A percentile compares a stretch with the other conserved stretches of the same genome.
Evolutionary conservation across 805 yeast genomes (phyloP).

Genomic region (Millerozyma miso): DNA sequence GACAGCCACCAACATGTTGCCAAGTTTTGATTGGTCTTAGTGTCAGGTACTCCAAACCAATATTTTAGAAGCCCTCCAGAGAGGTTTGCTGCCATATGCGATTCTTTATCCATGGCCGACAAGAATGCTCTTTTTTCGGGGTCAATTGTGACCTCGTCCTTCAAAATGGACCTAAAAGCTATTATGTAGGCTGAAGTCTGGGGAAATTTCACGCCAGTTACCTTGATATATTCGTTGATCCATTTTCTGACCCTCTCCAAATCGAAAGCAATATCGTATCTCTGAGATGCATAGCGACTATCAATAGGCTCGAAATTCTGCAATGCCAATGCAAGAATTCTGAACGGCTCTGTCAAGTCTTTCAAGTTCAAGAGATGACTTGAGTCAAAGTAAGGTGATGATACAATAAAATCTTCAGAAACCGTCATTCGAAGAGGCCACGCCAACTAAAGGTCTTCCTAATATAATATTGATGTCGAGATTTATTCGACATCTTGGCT

Average conservation of each 20-base stretch:
- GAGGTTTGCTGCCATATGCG: conserved; percentile 32
- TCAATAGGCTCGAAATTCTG: conserved; percentile 17
- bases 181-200: conserved; percentile 23
- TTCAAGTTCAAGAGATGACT: conserved; percentile 23
- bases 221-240: conserved; percentile 11
- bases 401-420: conserved; percentile 10
- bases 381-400: conserved; percentile 28
- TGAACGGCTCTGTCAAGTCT: conserved; percentile 15
- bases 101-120: conserved; percentile 24
- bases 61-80: conserved; percentile 37
- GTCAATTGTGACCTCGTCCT: conserved; percentile 20
- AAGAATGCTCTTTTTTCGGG: conserved; percentile 20
- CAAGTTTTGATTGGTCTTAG: conserved; percentile 25
- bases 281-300: conserved; percentile 18
- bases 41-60: conserved; percentile 37
- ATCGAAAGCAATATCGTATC: conserved; percentile 24
- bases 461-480: too few species aligned
- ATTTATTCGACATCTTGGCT: too few species aligned
- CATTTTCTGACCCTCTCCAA: conserved; percentile 16
- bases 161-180: conserved; percentile 29
- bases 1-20: conserved; percentile 39
- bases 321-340: conserved; percentile 26
- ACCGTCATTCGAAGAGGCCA: too few species aligned
- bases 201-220: conserved; percentile 7
- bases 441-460: too few species aligned